Conservation (phyloP, 345 rosid species). For the Heritiera littoralis region DNA sequence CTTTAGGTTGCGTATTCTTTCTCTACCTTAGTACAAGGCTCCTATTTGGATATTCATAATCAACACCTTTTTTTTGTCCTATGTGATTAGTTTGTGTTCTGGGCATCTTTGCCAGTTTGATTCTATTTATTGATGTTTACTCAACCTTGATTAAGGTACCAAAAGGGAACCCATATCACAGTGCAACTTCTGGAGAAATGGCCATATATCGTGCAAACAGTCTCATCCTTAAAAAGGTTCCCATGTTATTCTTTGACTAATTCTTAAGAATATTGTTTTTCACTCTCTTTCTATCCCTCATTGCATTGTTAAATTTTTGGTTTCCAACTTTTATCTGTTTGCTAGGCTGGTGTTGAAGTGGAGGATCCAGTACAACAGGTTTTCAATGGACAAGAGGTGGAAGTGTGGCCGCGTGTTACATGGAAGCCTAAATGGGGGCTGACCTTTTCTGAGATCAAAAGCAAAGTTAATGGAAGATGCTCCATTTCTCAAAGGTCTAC, state of each 20-base stretch:
- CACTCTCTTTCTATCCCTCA: background rate
- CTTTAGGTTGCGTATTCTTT: background rate
- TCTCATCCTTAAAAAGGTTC: slow-evolving; percentile 59
- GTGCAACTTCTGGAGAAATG: slow-evolving; percentile 84
- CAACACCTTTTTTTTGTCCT: background rate
- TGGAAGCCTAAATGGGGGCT: slow-evolving; percentile 97
- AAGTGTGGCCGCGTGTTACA: slow-evolving; percentile 83
- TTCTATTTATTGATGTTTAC: background rate
- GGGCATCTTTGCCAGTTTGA: background rate
- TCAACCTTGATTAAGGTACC: slow-evolving; percentile 47
- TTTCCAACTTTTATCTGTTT: slow-evolving; percentile 24
- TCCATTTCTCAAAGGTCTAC: slow-evolving; percentile 72
- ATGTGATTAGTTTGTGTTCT: background rate
- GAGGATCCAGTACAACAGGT: slow-evolving; percentile 64
- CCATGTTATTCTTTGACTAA: background rate
- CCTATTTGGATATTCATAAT: background rate
- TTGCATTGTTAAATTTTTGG: slow-evolving; percentile 1
- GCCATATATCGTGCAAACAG: slow-evolving; percentile 61
- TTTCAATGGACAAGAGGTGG: slow-evolving; percentile 91
- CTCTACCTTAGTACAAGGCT: background rate
- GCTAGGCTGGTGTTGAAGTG: slow-evolving; percentile 77
- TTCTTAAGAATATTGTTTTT: background rate
- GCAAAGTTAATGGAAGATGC: slow-evolving; percentile 61
- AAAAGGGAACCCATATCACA: slow-evolving; percentile 69
- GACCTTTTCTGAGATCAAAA: slow-evolving; percentile 68